phyloP scores from a whole-genome alignment of 2,329 filamentous ascomycete genomes.

The Arthrobotrys musiformis region DNA sequence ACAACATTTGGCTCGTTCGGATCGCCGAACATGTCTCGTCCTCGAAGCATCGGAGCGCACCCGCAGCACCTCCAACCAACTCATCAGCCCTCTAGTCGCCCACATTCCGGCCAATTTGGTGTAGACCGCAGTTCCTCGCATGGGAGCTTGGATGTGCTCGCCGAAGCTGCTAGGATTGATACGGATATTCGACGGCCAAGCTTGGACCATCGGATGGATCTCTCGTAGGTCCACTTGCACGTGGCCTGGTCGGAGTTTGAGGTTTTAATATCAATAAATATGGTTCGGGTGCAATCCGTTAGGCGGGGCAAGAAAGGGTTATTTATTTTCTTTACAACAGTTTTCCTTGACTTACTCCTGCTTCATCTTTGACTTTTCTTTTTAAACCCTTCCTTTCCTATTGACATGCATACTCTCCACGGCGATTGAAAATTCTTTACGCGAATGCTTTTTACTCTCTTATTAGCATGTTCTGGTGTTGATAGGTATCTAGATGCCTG shows the following conservation, averaged over 20 bases:
- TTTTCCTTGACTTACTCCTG: background rate
- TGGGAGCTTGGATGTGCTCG: conserved; percentile 50
- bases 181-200: conserved; percentile 48
- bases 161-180: conserved; percentile 53
- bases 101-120: conserved; percentile 31
- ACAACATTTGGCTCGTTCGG: conserved; percentile 31
- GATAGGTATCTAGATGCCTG: conserved; percentile 51
- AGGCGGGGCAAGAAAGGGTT: background rate
- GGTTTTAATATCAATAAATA: conserved; percentile 4
- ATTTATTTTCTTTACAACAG: conserved; percentile 12
- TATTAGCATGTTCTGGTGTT: conserved; percentile 55
- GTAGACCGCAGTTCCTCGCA: conserved; percentile 44
- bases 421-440: conserved; percentile 39
- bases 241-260: background rate
- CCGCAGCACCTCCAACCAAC: conserved; percentile 20
- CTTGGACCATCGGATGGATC: conserved; percentile 51
- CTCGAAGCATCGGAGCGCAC: conserved; percentile 38
- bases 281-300: background rate
- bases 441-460: conserved; percentile 29
- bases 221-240: conserved; percentile 23
- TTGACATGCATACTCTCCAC: conserved; percentile 27
- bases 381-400: conserved; percentile 3
- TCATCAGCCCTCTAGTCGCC: conserved; percentile 12
- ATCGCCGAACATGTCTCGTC: conserved; percentile 42
- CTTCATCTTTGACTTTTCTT: background rate